A percentile compares a stretch with the other conserved stretches of the same genome.
phyloP scores from a whole-genome alignment of 208 protist genomes.

The Leptomonas pyrrhocoris region DNA sequence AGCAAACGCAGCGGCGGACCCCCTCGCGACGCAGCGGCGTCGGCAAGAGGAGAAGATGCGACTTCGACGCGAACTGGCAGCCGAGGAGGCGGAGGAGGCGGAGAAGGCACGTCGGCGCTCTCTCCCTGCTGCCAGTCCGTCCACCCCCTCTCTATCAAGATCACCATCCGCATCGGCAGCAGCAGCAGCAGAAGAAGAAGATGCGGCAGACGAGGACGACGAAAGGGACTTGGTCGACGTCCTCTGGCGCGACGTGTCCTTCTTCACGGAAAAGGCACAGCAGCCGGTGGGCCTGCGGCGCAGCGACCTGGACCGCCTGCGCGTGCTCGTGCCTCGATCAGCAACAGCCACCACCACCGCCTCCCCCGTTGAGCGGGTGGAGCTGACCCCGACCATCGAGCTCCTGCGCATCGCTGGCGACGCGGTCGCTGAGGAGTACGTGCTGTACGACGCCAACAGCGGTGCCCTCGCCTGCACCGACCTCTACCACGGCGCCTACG shows the following conservation, averaged over 20 bases:
- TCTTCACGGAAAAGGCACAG: slow-evolving; percentile 19
- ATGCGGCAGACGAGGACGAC: not conserved
- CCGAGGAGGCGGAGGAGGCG: slow-evolving; percentile 13
- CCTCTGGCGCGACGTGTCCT: slow-evolving; percentile 32
- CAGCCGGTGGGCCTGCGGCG: slow-evolving; percentile 39
- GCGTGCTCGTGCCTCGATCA: slow-evolving; percentile 27
- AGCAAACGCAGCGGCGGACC: not conserved
- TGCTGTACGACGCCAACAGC: slow-evolving; percentile 68
- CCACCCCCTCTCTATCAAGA: too few species aligned
- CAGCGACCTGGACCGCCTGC: slow-evolving; percentile 43
- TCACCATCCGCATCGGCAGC: not conserved
- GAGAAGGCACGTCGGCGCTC: slow-evolving; percentile 2
- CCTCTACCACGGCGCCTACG: slow-evolving; percentile 83
- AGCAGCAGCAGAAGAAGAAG: not conserved
- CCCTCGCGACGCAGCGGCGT: slow-evolving; percentile 1
- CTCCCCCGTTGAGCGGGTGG: slow-evolving; percentile 18
- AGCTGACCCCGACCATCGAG: slow-evolving; percentile 67
- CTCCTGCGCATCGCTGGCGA: slow-evolving; percentile 73
- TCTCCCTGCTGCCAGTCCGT: too few species aligned
- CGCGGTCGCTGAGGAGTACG: slow-evolving; percentile 72
- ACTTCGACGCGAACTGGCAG: slow-evolving; percentile 24
- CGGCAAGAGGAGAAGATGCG: slow-evolving; percentile 20
- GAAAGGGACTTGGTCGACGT: slow-evolving; percentile 42
- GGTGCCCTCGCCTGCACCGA: slow-evolving; percentile 71
- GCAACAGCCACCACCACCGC: not conserved